phyloP scores from a whole-genome alignment of 768 basidiomycete genomes.

The Hirschioporus abietinus region DNA sequence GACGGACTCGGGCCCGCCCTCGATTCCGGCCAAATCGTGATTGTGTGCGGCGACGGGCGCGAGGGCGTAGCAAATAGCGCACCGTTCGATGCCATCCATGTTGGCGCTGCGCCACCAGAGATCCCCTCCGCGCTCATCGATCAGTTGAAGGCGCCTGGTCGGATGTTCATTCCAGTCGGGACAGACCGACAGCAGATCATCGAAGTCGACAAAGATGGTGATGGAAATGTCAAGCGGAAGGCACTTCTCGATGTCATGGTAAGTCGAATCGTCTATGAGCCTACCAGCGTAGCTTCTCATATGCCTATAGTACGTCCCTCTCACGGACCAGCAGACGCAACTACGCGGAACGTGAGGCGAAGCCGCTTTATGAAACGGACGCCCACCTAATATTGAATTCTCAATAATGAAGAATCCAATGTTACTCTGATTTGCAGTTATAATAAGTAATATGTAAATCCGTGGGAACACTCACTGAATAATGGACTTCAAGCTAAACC shows the following conservation, averaged over 20 bases:
- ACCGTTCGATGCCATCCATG: constrained; percentile 84
- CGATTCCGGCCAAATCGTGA: constrained; percentile 48
- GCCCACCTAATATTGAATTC: too few relatives aligned
- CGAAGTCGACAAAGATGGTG: constrained; percentile 72
- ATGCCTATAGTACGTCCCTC: constrained; percentile 56
- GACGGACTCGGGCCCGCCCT: constrained; percentile 59
- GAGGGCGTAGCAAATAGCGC: constrained; percentile 46
- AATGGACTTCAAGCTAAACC: too few relatives aligned
- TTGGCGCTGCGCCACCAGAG: constrained; percentile 83
- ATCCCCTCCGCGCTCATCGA: constrained; percentile 69
- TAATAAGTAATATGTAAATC: too few relatives aligned
- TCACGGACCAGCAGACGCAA: constrained; percentile 57
- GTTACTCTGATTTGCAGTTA: too few relatives aligned
- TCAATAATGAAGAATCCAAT: too few relatives aligned
- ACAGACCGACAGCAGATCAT: constrained; percentile 52
- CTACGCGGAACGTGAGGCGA: neutral
- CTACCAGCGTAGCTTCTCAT: neutral
- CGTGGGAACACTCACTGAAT: too few relatives aligned
- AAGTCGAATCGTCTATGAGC: constrained; percentile 22
- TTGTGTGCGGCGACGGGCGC: constrained; percentile 78
- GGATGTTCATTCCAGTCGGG: constrained; percentile 94
- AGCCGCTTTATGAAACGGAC: too few relatives aligned
- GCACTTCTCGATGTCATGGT: constrained; percentile 81
- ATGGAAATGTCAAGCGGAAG: constrained; percentile 60
- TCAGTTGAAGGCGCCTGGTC: constrained; percentile 69